Base-by-base conservation (phyloP, 2,329 filamentous ascomycete species). In the Penicillium sp. region DNA sequence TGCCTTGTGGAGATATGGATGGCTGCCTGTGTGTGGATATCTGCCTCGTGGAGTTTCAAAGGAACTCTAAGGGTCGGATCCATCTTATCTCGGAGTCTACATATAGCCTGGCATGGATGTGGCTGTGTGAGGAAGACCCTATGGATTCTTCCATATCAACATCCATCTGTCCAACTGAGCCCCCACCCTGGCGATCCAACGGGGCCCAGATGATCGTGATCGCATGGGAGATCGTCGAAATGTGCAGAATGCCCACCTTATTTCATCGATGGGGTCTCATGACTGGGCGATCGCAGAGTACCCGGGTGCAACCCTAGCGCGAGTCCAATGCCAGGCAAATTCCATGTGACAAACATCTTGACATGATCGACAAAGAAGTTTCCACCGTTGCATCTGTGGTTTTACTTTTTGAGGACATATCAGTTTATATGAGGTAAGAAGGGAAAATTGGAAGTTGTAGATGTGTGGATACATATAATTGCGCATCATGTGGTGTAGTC, bases 181-280 rank as follows among this genome's bases (percentile, higher is more conserved):
- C 5, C 5, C 45, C 34, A 24, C 24, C 9, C 39, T 33, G 48
- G 33, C 39, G 31, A 46, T 43, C 37, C 51, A 54, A 46, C 34
- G 44, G 44, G 21, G 21, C 39, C 39, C 37, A 14, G 40, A 36
- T 36, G 42, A 56, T 56, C 50, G 21, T 43, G 42, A 57, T 57
- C 54, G 45, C 26, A 54, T 51, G 55, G 58, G 51, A 61, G 56
- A 61, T 61, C 59, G 59, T 48, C 56, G 39, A 42, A 29, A 39
- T 49, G 56, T 61, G 59, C 56, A 61, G 54, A 53, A 48, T 45
- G 29, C 40, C 29, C 28, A 56, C 53, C 48, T 55, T 56, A 54
- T 43, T 42, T 50, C 28, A 49, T 44, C 42, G 42, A 39, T 19
- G 21, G 39, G 21, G 56, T 61, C 59, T 51, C 46, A 61, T 61